Conservation (phyloP, 1,139 yeast species). For the Pichia sp. region DNA sequence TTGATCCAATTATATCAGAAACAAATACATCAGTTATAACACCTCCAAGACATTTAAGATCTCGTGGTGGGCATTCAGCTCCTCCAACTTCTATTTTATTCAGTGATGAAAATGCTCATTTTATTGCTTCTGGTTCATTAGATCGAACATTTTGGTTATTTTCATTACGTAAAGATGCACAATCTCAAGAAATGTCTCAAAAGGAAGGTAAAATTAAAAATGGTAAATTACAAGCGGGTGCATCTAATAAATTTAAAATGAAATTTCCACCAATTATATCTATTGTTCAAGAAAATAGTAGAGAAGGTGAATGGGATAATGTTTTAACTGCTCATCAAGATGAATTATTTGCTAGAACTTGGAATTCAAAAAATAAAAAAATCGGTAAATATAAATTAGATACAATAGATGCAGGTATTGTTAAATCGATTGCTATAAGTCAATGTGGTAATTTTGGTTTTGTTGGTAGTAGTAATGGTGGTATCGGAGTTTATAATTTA, state of each 20-base stretch:
- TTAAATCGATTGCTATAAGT: constrained; percentile 73
- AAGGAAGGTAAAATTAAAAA: constrained; percentile 49
- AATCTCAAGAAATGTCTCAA: constrained; percentile 90
- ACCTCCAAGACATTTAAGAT: constrained; percentile 88
- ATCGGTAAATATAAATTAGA: constrained; percentile 67
- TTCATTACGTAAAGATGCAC: constrained; percentile 92
- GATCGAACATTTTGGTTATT: constrained; percentile 88
- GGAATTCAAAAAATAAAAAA: constrained; percentile 81
- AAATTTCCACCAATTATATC: constrained; percentile 74
- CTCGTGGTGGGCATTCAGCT: constrained; percentile 94
- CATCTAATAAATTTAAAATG: constrained; percentile 41
- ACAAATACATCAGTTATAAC: constrained; percentile 62
- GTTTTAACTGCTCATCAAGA: constrained; percentile 88
- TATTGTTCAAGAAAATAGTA: constrained; percentile 68
- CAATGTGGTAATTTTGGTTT: constrained; percentile 94
- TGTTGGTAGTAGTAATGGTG: constrained; percentile 87
- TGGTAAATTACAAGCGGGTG: constrained; percentile 57
- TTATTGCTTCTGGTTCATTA: constrained; percentile 77
- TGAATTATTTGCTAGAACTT: constrained; percentile 79
- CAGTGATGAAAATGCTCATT: constrained; percentile 76
- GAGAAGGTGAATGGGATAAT: constrained; percentile 94
- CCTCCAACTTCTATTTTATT: constrained; percentile 79
- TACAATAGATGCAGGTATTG: constrained; percentile 77
- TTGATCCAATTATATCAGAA: constrained; percentile 80
- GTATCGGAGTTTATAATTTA: constrained; percentile 82